A percentile compares a stretch with the other conserved stretches of the same genome.
These are phyloP conservation scores for Roridomyces roridus DNA, from an alignment of 768 basidiomycete species.

Conservation along the genomic window DNA sequence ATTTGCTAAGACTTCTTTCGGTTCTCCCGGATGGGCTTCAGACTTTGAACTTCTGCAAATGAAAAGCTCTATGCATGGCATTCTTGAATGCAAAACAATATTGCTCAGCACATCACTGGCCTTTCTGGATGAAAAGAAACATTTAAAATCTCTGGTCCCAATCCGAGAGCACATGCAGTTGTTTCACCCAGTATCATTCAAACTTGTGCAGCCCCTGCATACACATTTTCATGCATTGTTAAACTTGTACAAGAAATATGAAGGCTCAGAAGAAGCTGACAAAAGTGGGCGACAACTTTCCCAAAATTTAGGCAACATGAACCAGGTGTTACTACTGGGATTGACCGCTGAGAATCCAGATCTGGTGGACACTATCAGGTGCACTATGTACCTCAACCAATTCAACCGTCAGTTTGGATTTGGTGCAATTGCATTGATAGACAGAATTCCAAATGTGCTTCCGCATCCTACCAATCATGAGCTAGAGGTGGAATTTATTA, in stretches of 20 bases:
- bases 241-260: too few species aligned
- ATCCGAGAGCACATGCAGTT: too few species aligned
- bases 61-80: background rate
- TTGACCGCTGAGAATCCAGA: background rate
- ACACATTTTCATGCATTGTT: too few species aligned
- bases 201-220: too few species aligned
- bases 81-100: background rate
- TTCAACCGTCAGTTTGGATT: background rate
- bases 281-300: background rate
- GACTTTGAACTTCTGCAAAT: slow-evolving; percentile 5
- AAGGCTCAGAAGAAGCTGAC: too few species aligned
- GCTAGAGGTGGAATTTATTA: background rate
- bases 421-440: background rate
- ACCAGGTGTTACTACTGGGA: background rate
- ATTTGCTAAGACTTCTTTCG: background rate
- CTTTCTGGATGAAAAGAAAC: background rate
- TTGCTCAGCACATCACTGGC: slow-evolving; percentile 4
- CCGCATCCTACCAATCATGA: background rate
- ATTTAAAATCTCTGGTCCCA: too few species aligned
- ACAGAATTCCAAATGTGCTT: background rate
- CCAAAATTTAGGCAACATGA: background rate
- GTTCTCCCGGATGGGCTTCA: slow-evolving; percentile 8
- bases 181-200: too few species aligned
- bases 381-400: background rate
- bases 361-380: background rate